A percentile compares a stretch with the other conserved stretches of the same genome.
These are phyloP conservation scores for Torulaspora franciscae DNA, from an alignment of 805 yeast genomes.

Conservation along the genomic window DNA sequence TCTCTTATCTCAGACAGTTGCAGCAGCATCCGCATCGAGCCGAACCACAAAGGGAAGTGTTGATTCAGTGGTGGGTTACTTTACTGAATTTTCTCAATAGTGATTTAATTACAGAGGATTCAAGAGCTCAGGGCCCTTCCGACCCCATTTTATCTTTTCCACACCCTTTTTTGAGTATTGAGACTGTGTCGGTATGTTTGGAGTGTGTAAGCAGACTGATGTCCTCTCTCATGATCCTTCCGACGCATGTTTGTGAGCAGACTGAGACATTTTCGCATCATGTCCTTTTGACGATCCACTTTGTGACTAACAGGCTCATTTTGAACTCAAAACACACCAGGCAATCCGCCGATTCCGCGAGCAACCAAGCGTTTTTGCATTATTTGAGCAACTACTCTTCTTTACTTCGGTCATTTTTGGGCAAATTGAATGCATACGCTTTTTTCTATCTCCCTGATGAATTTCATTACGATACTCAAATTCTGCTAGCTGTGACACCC, in stretches of 20 bases:
- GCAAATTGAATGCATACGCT: conserved; percentile 32
- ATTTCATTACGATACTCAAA: conserved; percentile 25
- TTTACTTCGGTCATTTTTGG: conserved; percentile 28
- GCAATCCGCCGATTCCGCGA: conserved; percentile 1
- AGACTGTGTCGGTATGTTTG: conserved; percentile 29
- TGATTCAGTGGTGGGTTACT: conserved; percentile 35
- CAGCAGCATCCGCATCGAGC: conserved; percentile 8
- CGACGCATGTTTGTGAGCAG: conserved; percentile 13
- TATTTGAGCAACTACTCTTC: conserved; percentile 22
- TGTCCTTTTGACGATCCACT: conserved; percentile 27
- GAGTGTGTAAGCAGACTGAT: conserved; percentile 36
- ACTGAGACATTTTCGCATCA: conserved; percentile 26
- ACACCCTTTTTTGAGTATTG: conserved; percentile 17
- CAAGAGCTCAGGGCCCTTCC: conserved; percentile 1
- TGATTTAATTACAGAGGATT: conserved; percentile 11
- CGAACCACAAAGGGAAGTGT: conserved; percentile 16
- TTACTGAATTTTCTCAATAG: conserved; percentile 25
- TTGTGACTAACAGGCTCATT: conserved; percentile 26
- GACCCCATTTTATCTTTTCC: conserved; percentile 2
- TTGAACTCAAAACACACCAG: conserved; percentile 21
- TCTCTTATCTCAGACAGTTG: conserved; percentile 17
- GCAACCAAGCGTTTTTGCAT: conserved; percentile 4
- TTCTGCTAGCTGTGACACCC: conserved; percentile 15
- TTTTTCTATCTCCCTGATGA: conserved; percentile 30
- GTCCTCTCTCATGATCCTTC: conserved; percentile 21